These are phyloP conservation scores for Candida germanica DNA, from an alignment of 805 yeast genomes.

Conservation along the genomic window DNA sequence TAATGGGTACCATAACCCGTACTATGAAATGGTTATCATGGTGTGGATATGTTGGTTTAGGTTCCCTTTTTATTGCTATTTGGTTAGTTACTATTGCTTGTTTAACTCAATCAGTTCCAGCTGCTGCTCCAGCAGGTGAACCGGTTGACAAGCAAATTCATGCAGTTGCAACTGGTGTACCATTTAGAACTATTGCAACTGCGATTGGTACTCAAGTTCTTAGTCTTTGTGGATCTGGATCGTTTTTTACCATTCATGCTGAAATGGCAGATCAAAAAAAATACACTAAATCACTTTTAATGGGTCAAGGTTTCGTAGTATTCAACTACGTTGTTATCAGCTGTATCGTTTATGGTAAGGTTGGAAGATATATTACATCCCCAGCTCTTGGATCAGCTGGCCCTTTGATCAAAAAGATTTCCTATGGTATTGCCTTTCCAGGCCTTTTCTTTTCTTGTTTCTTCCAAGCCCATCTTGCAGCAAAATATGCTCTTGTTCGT, in stretches of 20 bases:
- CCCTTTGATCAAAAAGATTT: constrained; percentile 8
- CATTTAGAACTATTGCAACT: constrained; percentile 7
- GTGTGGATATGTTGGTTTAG: constrained; percentile 10
- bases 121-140: constrained; percentile 9
- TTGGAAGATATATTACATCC: constrained; percentile 12
- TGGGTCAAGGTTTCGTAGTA: constrained; percentile 13
- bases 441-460: constrained; percentile 12
- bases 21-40: constrained; percentile 11
- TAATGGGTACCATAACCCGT: constrained; percentile 7
- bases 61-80: constrained; percentile 6
- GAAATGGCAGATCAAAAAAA: constrained; percentile 12
- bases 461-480: constrained; percentile 13
- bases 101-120: constrained; percentile 10
- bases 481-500: constrained; percentile 12
- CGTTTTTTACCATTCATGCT: constrained; percentile 12
- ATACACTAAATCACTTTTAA: constrained; percentile 8
- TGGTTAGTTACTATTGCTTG: constrained; percentile 14
- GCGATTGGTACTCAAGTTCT: constrained; percentile 12
- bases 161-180: constrained; percentile 5
- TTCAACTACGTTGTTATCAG: constrained; percentile 11
- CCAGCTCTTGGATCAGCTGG: constrained; percentile 15
- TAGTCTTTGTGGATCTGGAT: constrained; percentile 11
- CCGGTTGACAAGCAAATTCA: constrained; percentile 9
- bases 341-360: constrained; percentile 12
- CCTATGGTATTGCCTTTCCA: constrained; percentile 12